Conservation (phyloP, 345 rosid species). For the Eutrema yunnanense region DNA sequence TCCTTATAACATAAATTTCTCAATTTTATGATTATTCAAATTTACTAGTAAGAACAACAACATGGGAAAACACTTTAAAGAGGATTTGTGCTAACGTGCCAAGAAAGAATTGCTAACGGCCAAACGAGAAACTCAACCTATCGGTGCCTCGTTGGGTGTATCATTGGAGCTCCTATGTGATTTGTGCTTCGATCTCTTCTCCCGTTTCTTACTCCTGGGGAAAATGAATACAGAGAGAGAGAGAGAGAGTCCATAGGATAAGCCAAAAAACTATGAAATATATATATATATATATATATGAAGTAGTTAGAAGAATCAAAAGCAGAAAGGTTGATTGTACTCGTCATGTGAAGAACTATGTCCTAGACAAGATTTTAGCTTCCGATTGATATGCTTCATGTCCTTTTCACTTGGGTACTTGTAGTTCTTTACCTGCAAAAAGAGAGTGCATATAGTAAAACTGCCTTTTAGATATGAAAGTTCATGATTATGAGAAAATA, state of each 20-base stretch:
- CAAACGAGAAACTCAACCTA: constrained; percentile 7
- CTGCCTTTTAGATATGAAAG: background rate
- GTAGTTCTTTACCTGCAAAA: constrained; percentile 48
- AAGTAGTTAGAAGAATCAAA: background rate
- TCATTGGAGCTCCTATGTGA: constrained; percentile 55
- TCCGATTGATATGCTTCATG: constrained; percentile 93
- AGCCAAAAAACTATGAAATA: background rate
- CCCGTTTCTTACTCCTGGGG: constrained; percentile 64
- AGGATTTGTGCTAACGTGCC: background rate
- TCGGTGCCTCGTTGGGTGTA: constrained; percentile 19
- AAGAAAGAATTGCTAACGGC: background rate
- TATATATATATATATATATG: background rate
- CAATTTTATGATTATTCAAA: background rate
- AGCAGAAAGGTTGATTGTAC: constrained; percentile 34
- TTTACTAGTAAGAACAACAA: background rate
- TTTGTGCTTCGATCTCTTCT: constrained; percentile 87
- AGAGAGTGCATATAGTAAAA: background rate
- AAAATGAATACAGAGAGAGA: background rate
- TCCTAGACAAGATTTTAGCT: constrained; percentile 89
- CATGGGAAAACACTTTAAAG: background rate
- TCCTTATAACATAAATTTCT: background rate
- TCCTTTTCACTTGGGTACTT: constrained; percentile 88
- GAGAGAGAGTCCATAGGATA: background rate
- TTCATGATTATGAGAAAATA: background rate
- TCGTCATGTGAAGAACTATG: constrained; percentile 76